phyloP scores from a whole-genome alignment of 495 filamentous ascomycete genomes.

The Annulohypoxylon stygium region DNA sequence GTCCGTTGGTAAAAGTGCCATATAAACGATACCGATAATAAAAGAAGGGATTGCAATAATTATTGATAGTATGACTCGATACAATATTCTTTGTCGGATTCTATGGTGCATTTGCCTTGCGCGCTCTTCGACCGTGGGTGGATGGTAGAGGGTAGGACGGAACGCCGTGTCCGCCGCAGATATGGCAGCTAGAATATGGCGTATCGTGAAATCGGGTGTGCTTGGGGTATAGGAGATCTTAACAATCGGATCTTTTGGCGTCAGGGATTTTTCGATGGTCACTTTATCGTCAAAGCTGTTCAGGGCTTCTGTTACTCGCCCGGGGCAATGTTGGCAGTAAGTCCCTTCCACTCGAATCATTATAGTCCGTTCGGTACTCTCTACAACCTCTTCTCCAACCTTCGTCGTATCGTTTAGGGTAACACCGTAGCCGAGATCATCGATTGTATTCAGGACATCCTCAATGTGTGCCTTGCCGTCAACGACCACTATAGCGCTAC shows the following conservation, averaged over 20 bases:
- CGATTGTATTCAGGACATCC: background rate
- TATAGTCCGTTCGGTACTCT: background rate
- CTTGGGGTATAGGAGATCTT: slow-evolving; percentile 6
- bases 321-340: slow-evolving; percentile 12
- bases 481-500: background rate
- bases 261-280: background rate
- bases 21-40: slow-evolving; percentile 17
- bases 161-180: background rate
- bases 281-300: background rate
- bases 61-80: slow-evolving; percentile 9
- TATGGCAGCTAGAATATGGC: slow-evolving; percentile 8
- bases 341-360: slow-evolving; percentile 9
- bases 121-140: slow-evolving; percentile 12
- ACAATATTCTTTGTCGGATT: slow-evolving; percentile 9
- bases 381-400: background rate
- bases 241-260: background rate
- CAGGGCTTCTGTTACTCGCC: slow-evolving; percentile 7
- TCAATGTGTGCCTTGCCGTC: slow-evolving; percentile 2
- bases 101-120: slow-evolving; percentile 7
- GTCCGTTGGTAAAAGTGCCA: slow-evolving; percentile 6
- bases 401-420: background rate
- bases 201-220: slow-evolving; percentile 10
- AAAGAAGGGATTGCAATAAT: slow-evolving; percentile 4
- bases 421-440: slow-evolving; percentile 2
- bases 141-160: background rate